Percentiles rank a stretch among this genome's conserved stretches.
These are phyloP conservation scores for Cryptosporidium sp. DNA, from an alignment of 169 alveolate genomes.

Conservation along the genomic window DNA sequence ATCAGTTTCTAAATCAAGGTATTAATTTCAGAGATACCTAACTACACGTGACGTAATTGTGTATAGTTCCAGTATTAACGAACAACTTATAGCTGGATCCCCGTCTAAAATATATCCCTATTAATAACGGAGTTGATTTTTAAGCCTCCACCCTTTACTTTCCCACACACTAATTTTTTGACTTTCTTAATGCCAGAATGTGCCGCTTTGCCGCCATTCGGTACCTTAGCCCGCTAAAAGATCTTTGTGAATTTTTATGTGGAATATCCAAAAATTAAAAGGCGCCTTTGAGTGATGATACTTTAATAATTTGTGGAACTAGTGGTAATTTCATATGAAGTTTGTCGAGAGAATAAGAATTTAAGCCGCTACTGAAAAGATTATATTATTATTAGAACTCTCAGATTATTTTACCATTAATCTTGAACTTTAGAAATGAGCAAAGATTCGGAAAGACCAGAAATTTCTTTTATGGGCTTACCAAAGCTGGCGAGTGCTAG, in stretches of 20 bases:
- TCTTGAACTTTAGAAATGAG: slow-evolving; percentile 2
- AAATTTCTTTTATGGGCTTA: slow-evolving; percentile 62
- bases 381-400: background rate
- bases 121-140: no score
- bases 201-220: background rate
- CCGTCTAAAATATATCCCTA: no score
- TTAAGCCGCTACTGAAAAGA: background rate
- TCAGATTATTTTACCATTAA: background rate
- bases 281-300: slow-evolving; percentile 20
- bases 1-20: background rate
- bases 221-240: slow-evolving; percentile 7
- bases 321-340: background rate
- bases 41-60: no score
- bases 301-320: background rate
- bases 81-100: no score
- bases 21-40: no score
- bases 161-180: no score
- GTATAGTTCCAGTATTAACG: no score
- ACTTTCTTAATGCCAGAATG: background rate
- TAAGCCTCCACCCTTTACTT: background rate
- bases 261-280: slow-evolving; percentile 26
- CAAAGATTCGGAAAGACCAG: slow-evolving; percentile 39
- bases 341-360: slow-evolving; percentile 18
- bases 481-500: slow-evolving; percentile 57
- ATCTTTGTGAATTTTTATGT: background rate